These are phyloP conservation scores for Lactarius quietus DNA, from an alignment of 768 basidiomycete genomes.

Conservation along the genomic window DNA sequence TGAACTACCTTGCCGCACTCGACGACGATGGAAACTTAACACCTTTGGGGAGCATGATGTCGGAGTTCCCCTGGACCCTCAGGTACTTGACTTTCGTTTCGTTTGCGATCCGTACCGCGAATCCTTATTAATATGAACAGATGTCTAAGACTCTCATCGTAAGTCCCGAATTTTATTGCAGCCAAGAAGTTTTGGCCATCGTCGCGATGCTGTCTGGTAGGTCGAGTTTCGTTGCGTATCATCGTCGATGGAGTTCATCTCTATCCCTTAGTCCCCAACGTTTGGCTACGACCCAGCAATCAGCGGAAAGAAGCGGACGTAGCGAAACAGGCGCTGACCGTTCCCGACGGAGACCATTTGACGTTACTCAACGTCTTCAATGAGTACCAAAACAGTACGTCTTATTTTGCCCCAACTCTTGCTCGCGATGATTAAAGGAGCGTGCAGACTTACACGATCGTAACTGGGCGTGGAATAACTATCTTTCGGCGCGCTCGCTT, in stretches of 20 bases:
- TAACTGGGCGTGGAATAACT: conserved; percentile 91
- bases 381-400: conserved; percentile 77
- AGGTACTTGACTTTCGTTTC: conserved; percentile 43
- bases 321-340: conserved; percentile 82
- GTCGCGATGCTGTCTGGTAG: conserved; percentile 93
- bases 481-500: conserved; percentile 77
- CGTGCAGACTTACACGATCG: conserved; percentile 48
- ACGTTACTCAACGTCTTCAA: conserved; percentile 96
- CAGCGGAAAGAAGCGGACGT: conserved; percentile 88
- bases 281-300: conserved; percentile 91
- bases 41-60: conserved; percentile 84
- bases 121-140: conserved; percentile 34
- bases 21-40: conserved; percentile 95
- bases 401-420: neutral
- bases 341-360: conserved; percentile 96
- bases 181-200: conserved; percentile 92
- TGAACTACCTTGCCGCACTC: conserved; percentile 88
- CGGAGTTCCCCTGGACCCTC: conserved; percentile 99
- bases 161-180: conserved; percentile 94
- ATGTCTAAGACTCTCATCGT: conserved; percentile 91
- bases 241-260: neutral
- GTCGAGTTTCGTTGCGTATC: conserved; percentile 25
- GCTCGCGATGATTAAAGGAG: neutral
- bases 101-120: neutral
- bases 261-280: conserved; percentile 67